Evolutionary conservation across 2,329 filamentous ascomycete species (phyloP).

Genomic region (Talaromyces albobiverticillius): DNA sequence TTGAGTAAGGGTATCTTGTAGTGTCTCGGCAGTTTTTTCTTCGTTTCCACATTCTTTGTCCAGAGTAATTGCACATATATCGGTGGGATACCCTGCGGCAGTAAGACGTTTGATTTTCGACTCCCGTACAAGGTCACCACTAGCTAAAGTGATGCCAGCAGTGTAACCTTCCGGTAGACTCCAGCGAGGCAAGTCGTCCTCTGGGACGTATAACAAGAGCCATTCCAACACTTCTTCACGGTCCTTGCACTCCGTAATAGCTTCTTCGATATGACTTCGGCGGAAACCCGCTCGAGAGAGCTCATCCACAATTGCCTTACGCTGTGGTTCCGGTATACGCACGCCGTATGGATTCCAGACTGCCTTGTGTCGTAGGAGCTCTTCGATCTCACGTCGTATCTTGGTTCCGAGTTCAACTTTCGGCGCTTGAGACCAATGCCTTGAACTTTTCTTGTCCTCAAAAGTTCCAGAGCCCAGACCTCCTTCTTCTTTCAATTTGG

Average conservation of each 20-base stretch:
- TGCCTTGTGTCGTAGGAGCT: conserved; percentile 70
- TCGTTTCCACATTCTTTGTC: conserved; percentile 71
- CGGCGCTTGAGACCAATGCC: conserved; percentile 76
- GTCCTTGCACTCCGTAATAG: conserved; percentile 82
- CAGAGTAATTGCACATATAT: conserved; percentile 76
- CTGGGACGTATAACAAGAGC: conserved; percentile 93
- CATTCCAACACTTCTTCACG: conserved; percentile 91
- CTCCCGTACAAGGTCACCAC: conserved; percentile 76
- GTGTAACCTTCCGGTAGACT: conserved; percentile 88
- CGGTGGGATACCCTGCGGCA: conserved; percentile 77
- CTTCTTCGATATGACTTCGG: conserved; percentile 85
- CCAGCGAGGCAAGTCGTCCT: conserved; percentile 93
- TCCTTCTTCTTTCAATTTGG: conserved; percentile 59
- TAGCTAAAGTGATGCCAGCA: conserved; percentile 82
- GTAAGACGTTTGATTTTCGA: conserved; percentile 77
- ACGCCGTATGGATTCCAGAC: conserved; percentile 84
- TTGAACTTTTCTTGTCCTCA: conserved; percentile 52
- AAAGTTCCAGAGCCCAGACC: conserved; percentile 35
- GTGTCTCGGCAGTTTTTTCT: conserved; percentile 68
- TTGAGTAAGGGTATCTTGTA: conserved; percentile 69
- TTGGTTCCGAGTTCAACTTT: conserved; percentile 90
- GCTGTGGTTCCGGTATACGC: conserved; percentile 58
- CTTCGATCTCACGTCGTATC: conserved; percentile 75
- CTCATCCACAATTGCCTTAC: conserved; percentile 65
- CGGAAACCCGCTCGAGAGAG: conserved; percentile 79